These are phyloP conservation scores for Boletus patriciae DNA, from an alignment of 768 basidiomycete genomes.

Conservation along the genomic window DNA sequence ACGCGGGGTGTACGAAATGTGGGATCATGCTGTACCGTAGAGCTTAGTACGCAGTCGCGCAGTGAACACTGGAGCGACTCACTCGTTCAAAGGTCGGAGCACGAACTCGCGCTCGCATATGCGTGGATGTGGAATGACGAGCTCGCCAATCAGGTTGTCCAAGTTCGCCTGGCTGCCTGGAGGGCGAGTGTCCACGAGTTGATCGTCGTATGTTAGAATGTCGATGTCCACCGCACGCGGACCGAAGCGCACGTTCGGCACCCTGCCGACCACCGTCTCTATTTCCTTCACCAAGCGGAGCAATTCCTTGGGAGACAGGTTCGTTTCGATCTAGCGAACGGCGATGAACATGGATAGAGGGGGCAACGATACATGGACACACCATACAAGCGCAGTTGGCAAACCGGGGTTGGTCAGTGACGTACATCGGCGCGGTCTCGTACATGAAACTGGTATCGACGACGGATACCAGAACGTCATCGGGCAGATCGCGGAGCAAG, in stretches of 20 bases:
- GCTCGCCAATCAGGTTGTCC: slow-evolving; percentile 60
- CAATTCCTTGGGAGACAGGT: slow-evolving; percentile 56
- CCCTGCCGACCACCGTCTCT: slow-evolving; percentile 74
- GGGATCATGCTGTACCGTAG: slow-evolving; percentile 69
- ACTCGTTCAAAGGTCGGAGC: slow-evolving; percentile 86
- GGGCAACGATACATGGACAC: slow-evolving; percentile 28
- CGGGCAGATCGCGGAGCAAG: slow-evolving; percentile 24
- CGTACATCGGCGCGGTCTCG: slow-evolving; percentile 95
- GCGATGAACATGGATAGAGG: neutral
- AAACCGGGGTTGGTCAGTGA: slow-evolving; percentile 84
- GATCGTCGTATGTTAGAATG: slow-evolving; percentile 70
- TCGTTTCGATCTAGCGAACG: slow-evolving; percentile 62
- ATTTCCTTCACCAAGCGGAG: slow-evolving; percentile 68
- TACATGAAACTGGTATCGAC: slow-evolving; percentile 88
- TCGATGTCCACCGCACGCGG: slow-evolving; percentile 92
- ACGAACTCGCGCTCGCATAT: slow-evolving; percentile 90
- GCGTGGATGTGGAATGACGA: slow-evolving; percentile 84
- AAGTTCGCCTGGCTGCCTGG: slow-evolving; percentile 46
- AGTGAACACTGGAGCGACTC: slow-evolving; percentile 8
- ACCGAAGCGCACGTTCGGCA: slow-evolving; percentile 77
- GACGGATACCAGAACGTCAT: slow-evolving; percentile 40
- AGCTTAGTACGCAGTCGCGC: neutral
- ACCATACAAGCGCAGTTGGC: slow-evolving; percentile 92
- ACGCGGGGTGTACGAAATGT: slow-evolving; percentile 61
- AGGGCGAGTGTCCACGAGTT: slow-evolving; percentile 56